phyloP scores from a whole-genome alignment of 2,329 filamentous ascomycete genomes.

The Gremmenia infestans region DNA sequence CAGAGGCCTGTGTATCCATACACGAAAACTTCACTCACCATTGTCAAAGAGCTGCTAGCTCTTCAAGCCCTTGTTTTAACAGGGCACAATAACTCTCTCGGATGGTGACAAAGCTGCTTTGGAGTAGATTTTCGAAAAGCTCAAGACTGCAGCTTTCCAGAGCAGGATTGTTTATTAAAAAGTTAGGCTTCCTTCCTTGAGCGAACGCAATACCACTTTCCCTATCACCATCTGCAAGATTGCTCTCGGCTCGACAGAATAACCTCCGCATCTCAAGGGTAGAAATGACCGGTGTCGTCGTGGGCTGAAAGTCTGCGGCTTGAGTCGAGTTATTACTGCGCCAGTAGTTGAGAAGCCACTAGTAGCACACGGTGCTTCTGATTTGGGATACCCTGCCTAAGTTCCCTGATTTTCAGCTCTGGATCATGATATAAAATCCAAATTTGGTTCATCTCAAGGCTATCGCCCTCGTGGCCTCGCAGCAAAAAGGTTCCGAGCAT shows the following conservation, averaged over 20 bases:
- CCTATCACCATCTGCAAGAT: slow-evolving; percentile 42
- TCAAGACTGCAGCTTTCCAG: slow-evolving; percentile 42
- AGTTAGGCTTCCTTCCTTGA: slow-evolving; percentile 49
- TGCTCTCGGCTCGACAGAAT: slow-evolving; percentile 11
- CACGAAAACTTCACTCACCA: slow-evolving; percentile 52
- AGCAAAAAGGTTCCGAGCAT: background rate
- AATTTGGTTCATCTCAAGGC: slow-evolving; percentile 35
- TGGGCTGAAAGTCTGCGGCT: slow-evolving; percentile 36
- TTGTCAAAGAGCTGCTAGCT: slow-evolving; percentile 32
- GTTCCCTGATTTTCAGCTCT: slow-evolving; percentile 33
- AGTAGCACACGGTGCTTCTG: slow-evolving; percentile 36
- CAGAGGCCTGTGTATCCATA: slow-evolving; percentile 49
- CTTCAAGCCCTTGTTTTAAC: slow-evolving; percentile 40
- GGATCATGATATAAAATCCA: slow-evolving; percentile 29
- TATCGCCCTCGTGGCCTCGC: slow-evolving; percentile 45
- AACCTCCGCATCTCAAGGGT: slow-evolving; percentile 4
- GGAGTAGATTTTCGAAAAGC: slow-evolving; percentile 40
- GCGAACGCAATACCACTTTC: slow-evolving; percentile 39
- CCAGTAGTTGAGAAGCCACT: slow-evolving; percentile 35
- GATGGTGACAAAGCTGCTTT: slow-evolving; percentile 37
- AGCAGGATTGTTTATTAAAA: slow-evolving; percentile 37
- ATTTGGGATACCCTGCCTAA: slow-evolving; percentile 36
- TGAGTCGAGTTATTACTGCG: slow-evolving; percentile 37
- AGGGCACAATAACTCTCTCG: slow-evolving; percentile 30
- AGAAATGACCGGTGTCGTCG: slow-evolving; percentile 31